phyloP scores from a whole-genome alignment of 139 green algal species.

The Pseudopediastrum boryanum region DNA sequence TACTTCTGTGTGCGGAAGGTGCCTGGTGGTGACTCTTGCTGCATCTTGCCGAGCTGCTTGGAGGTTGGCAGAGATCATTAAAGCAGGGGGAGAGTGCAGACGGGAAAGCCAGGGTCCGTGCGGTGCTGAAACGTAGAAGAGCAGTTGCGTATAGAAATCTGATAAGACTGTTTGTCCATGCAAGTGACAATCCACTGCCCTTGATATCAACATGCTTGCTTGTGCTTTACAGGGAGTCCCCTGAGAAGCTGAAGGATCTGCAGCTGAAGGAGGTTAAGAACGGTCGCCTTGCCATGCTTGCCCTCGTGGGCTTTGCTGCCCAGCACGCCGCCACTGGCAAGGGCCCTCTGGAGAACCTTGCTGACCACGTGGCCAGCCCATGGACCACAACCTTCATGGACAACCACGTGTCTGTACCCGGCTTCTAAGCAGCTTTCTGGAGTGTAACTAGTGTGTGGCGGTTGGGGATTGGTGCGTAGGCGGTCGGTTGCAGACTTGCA shows the following conservation, averaged over 20 bases:
- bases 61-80: background rate
- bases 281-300: conserved; percentile 70
- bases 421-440: background rate
- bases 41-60: background rate
- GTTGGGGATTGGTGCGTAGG: background rate
- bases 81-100: background rate
- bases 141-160: background rate
- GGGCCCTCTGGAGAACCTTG: conserved; percentile 75
- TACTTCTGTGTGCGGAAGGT: no score
- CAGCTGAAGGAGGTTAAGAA: conserved; percentile 83
- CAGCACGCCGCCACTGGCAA: conserved; percentile 78
- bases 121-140: background rate
- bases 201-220: no score
- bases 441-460: background rate
- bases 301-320: conserved; percentile 66
- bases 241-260: conserved; percentile 56
- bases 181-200: background rate
- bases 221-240: conserved; percentile 10
- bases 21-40: no score
- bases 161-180: background rate
- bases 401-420: conserved; percentile 51
- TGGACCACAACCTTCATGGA: conserved; percentile 65
- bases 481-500: background rate
- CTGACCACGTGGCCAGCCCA: conserved; percentile 68
- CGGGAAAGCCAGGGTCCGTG: background rate